Evolutionary conservation across 2,329 filamentous ascomycete genomes (phyloP).

Genomic region (Exserohilum turcica): DNA sequence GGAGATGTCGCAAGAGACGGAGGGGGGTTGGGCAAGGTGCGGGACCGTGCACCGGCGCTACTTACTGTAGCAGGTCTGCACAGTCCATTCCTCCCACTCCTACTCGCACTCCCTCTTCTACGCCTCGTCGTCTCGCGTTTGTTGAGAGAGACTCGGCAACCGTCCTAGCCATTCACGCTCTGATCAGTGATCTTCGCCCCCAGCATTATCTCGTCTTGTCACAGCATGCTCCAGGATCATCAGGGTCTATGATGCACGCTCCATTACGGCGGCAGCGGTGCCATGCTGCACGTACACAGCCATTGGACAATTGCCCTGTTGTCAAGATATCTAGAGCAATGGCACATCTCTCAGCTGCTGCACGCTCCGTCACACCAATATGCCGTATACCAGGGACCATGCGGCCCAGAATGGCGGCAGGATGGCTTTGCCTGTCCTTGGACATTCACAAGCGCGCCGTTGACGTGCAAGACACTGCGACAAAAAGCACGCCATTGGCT

Average conservation of each 20-base stretch:
- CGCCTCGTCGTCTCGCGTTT: slow-evolving; percentile 6
- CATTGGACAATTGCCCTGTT: slow-evolving; percentile 3
- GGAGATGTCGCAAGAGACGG: slow-evolving; percentile 8
- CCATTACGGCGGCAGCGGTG: neutral
- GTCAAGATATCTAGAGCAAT: slow-evolving; percentile 1
- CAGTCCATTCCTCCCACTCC: neutral
- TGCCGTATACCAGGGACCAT: slow-evolving; percentile 2
- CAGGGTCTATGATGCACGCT: slow-evolving; percentile 1
- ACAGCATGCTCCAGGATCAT: slow-evolving; percentile 7
- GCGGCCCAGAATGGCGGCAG: neutral
- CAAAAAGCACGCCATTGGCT: slow-evolving; percentile 6
- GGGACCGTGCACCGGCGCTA: slow-evolving; percentile 11
- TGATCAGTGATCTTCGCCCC: slow-evolving; percentile 12
- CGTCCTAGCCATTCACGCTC: slow-evolving; percentile 4
- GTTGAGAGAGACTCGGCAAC: slow-evolving; percentile 6
- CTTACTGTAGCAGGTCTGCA: too few relatives aligned
- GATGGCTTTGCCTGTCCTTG: neutral
- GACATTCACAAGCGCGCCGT: slow-evolving; percentile 3
- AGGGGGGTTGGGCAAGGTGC: slow-evolving; percentile 7
- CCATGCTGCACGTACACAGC: slow-evolving; percentile 1
- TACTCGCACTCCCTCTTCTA: too few relatives aligned
- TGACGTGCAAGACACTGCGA: slow-evolving; percentile 2
- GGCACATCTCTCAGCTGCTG: slow-evolving; percentile 6
- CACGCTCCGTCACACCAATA: slow-evolving; percentile 7
- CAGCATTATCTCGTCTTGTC: neutral